A percentile compares a stretch with the other conserved stretches of the same genome.
Evolutionary conservation across 2,329 filamentous ascomycete genomes (phyloP).

Genomic region (Paradendryphiella salina): DNA sequence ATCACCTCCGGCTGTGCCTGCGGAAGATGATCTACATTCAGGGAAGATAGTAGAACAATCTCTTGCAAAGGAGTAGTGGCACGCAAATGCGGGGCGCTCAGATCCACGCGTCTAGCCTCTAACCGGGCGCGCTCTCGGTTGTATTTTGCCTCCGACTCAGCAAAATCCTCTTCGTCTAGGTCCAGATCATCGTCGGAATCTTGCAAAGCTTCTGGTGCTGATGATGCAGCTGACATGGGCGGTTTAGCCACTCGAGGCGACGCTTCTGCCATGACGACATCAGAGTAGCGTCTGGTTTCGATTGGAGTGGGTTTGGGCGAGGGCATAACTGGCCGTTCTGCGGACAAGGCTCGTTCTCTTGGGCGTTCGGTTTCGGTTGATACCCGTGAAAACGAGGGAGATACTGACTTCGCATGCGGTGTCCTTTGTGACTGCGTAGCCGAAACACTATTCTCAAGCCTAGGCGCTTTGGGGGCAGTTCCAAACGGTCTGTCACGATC

Average conservation of each 20-base stretch:
- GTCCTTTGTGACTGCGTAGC: slow-evolving; percentile 24
- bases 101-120: slow-evolving; percentile 50
- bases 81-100: slow-evolving; percentile 49
- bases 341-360: slow-evolving; percentile 30
- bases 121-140: slow-evolving; percentile 51
- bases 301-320: slow-evolving; percentile 36
- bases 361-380: slow-evolving; percentile 21
- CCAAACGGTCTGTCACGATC: slow-evolving; percentile 48
- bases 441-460: slow-evolving; percentile 31
- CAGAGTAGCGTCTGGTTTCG: slow-evolving; percentile 40
- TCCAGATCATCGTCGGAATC: slow-evolving; percentile 55
- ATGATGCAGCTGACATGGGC: slow-evolving; percentile 36
- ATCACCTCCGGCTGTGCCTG: slow-evolving; percentile 15
- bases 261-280: slow-evolving; percentile 42
- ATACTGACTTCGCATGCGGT: slow-evolving; percentile 32
- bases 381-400: slow-evolving; percentile 23
- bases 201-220: slow-evolving; percentile 38
- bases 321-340: slow-evolving; percentile 23
- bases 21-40: slow-evolving; percentile 42
- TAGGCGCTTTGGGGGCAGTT: slow-evolving; percentile 40
- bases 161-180: slow-evolving; percentile 52
- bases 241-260: slow-evolving; percentile 35
- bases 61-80: slow-evolving; percentile 51
- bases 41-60: slow-evolving; percentile 48
- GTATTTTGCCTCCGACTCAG: slow-evolving; percentile 53